Evolutionary conservation across 257 asterid species (phyloP), one percentile per base, ranked within the genome.

Genomic region (Fraxinus anomala): DNA sequence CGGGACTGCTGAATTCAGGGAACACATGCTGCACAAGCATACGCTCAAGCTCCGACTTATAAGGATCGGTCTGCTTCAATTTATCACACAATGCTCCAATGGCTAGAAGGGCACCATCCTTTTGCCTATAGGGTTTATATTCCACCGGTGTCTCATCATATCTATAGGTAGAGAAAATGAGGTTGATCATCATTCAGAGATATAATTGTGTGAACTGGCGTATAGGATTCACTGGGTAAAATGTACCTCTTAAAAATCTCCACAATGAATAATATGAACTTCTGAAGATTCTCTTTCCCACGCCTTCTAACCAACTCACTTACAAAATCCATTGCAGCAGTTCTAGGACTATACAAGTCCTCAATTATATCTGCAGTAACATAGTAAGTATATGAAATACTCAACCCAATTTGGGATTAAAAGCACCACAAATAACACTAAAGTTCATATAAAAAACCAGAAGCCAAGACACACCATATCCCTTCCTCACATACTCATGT

Each of bases 281-380:
- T 96, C 42, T 93, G 98, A 79, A 96, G 97, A 80, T 96, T 96
- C 83, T 96, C 97, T 84, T 96, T 96, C 70, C 97, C 98, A 34
- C 97, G 97, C 86, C 91, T 96, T 72, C 99, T 85, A 10, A 96
- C 99, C 87, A 96, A 85, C 90, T 96, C 99, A 72, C 97, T 93
- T 79, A 96, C 99, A 80, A 93, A 96, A 90, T 96, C 99, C 98
- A 96, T 93, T 65, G 99, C 98, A 56, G 98, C 98, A 79, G 99
- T 93, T 88, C 97, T 86, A 76, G 99, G 98, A 82, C 98, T 93
- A 82, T 96, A 96, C 77, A 96, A 86, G 79, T 96, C 99, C 89
- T 96, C 99, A 76, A 93, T 94, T 80, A 96, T 93, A 80, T 96
- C 99, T 96, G 88, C 75, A 82, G 66, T 78, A 82, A 73, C 34